Base-by-base conservation (phyloP, 164 flowering plant genomes). In the Paratinospora sagittata region DNA sequence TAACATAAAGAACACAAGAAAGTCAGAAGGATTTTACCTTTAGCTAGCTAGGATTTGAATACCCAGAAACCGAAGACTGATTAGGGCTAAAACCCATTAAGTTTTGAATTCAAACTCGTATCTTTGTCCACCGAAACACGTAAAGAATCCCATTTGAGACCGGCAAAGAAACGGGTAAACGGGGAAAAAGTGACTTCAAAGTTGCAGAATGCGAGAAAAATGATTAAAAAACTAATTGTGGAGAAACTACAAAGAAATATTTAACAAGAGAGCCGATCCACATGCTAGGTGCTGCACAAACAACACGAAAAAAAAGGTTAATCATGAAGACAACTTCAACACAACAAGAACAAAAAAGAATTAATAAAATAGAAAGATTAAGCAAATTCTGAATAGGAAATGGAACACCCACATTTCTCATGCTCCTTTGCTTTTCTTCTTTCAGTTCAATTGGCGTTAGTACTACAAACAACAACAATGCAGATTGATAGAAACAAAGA, bases 121-220 rank as follows among this genome's bases (percentile, higher is more conserved):
- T 52, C 58, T 37, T 62, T 63, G 57, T 30, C 39, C 72, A 70
- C 66, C 63, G 41, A 47, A 27, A 36, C 57, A 75, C 57, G 74
- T 67, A 67, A 71, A 62, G 45, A 65, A 23, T 34, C 55, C 77
- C 10, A 52, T 63, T 57, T 69, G 49, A 61, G 70, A 39, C 68
- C 63, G 72, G 74, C 74, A 75, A 75, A 27, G 33, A 60, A 75
- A 66, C 78, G 74, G 63, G 39, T 34, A 75, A 67, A 62, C 64
- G 26, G 74, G 83, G 81, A 80, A 79, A 82, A 27, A 47, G 70
- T 68, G 36, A 69, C 74, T 72, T 67, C 72, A 27, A 73, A 70
- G 69, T 80, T 71, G 69, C 61, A 43, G 26, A 72, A 33, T 3
- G 23, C 12, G 34, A n/a, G 16, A 36, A 74, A 66, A 30, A 71